These are phyloP conservation scores for Aspergillus floridensis DNA, from an alignment of 2,329 filamentous ascomycete genomes.

Conservation along the genomic window DNA sequence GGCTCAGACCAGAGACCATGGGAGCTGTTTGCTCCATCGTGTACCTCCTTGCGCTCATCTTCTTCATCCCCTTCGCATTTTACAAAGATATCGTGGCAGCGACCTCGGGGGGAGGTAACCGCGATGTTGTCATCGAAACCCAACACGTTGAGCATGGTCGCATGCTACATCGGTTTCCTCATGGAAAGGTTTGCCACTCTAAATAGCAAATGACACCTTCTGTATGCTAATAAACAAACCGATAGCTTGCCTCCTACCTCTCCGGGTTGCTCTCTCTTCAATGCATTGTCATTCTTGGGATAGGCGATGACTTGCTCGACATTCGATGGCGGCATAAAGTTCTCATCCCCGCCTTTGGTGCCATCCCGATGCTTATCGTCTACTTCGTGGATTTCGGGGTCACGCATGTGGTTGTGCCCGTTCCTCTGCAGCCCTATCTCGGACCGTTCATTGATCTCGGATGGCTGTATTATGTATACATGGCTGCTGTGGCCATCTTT, in stretches of 20 bases:
- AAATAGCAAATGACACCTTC: background rate
- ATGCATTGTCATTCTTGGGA: conserved; percentile 82
- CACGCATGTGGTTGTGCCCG: conserved; percentile 88
- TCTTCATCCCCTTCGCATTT: conserved; percentile 95
- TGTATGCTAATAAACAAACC: conserved; percentile 8
- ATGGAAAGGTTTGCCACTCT: conserved; percentile 70
- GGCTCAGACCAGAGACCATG: conserved; percentile 80
- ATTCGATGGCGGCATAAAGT: conserved; percentile 99
- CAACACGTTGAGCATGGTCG: conserved; percentile 76
- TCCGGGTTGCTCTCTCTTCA: conserved; percentile 92
- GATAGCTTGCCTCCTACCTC: conserved; percentile 84
- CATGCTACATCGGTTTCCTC: conserved; percentile 86
- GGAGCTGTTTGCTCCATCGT: conserved; percentile 89
- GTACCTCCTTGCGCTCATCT: conserved; percentile 81
- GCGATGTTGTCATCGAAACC: conserved; percentile 74
- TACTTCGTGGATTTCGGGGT: conserved; percentile 99
- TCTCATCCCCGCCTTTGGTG: conserved; percentile 91
- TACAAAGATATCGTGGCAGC: conserved; percentile 97
- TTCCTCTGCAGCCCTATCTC: conserved; percentile 78
- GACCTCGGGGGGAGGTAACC: conserved; percentile 88
- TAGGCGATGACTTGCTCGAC: conserved; percentile 95
- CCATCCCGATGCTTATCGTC: conserved; percentile 88
- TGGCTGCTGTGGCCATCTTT: conserved; percentile 95
- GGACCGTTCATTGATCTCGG: conserved; percentile 82
- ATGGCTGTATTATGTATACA: conserved; percentile 88